Conservation (phyloP, 495 filamentous ascomycete species). For the Xanthoparmelia taractica region DNA sequence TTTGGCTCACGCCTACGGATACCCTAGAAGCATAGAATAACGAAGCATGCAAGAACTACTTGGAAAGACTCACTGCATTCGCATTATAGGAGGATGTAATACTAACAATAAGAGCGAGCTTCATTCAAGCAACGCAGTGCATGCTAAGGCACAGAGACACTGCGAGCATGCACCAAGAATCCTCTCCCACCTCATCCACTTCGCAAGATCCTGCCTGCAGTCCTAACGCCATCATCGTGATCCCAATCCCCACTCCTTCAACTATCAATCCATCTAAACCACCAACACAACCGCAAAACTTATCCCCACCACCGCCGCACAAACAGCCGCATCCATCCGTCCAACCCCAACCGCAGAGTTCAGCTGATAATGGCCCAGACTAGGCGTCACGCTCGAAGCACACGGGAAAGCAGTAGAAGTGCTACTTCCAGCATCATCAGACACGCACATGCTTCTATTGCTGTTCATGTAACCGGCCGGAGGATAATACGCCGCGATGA, state of each 20-base stretch:
- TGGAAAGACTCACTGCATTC: background rate
- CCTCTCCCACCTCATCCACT: background rate
- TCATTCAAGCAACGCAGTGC: background rate
- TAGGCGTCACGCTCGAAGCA: background rate
- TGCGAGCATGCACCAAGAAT: background rate
- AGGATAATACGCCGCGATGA: background rate
- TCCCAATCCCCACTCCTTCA: background rate
- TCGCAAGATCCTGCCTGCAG: background rate
- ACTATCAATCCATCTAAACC: background rate
- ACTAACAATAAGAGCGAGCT: background rate
- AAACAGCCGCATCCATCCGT: background rate
- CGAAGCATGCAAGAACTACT: background rate
- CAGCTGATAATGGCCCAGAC: background rate
- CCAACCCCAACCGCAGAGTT: background rate
- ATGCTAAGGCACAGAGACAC: background rate
- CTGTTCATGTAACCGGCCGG: background rate
- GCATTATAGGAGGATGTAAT: background rate
- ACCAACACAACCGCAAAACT: background rate
- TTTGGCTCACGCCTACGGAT: conserved; percentile 2
- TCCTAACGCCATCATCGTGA: background rate
- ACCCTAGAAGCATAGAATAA: conserved; percentile 6
- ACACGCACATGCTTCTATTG: background rate
- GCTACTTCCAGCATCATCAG: background rate
- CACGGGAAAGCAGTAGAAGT: background rate
- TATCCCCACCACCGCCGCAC: background rate